Evolutionary conservation across 257 asterid genomes (phyloP), one percentile per base, ranked within the genome.

Genomic region (Nicotiana attenuata): DNA sequence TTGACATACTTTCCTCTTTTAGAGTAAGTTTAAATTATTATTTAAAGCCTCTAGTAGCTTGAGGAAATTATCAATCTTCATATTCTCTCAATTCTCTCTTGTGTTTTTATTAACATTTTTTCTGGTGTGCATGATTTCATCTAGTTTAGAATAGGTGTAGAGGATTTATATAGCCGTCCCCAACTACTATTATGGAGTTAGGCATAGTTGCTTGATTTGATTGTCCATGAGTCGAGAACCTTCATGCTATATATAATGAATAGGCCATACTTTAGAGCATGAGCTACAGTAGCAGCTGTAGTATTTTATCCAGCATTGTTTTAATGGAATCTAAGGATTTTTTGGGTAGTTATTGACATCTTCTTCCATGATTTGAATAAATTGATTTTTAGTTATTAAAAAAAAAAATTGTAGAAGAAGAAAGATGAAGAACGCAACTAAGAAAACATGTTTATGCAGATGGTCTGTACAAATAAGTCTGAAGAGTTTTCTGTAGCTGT

Each of bases 231-330:
- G 61, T 24, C n/a, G 79, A 73, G 63, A 50, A 29, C 24, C 61
- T 41, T 71, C 59, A 71, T 45, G 35, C 60, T 20, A 45, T 71
- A 68, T 69, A 73, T 50, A 11, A 50, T 22, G 63, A 50, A 28
- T 24, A 73, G 79, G 63, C 79, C 63, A 75, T 50, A n/a, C 63
- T 75, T 26, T 24, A 26, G 79, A 50, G 79, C 79, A 75, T 75
- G 63, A 22, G 63, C 24, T 50, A 24, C 26, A 73, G 35, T 47
- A 73, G 78, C 60, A 47, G 61, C 78, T 73, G 41, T 47, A 47
- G 38, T 73, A 47, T 71, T 73, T 73, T 69, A 69, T 69, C 78
- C n/a, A 20, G 78, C 33, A 2, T 41, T 41, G 14, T 31, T 38
- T 38, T 24, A 26, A n/a, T 31, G 59, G 45, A 26, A 31, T 10